A percentile compares a stretch with the other conserved stretches of the same genome.
phyloP scores from a whole-genome alignment of 2,329 filamentous ascomycete genomes.

The Cryphonectria radicalis region DNA sequence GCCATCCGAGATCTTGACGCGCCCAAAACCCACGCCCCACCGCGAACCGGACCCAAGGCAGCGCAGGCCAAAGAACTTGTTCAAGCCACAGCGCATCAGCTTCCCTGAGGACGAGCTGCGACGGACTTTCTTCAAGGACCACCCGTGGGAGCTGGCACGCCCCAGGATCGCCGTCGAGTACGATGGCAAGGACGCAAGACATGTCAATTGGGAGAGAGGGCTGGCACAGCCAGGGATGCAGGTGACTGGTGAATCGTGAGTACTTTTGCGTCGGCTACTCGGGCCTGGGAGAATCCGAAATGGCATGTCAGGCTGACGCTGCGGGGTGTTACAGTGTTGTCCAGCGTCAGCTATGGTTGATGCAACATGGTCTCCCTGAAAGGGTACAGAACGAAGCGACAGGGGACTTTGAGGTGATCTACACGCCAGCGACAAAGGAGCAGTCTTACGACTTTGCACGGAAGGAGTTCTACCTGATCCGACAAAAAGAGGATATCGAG shows the following conservation, averaged over 20 bases:
- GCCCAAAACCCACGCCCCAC: conserved; percentile 56
- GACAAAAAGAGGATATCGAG: conserved; percentile 82
- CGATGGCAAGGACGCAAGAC: conserved; percentile 79
- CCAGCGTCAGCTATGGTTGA: conserved; percentile 87
- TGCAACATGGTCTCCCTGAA: conserved; percentile 56
- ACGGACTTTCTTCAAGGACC: conserved; percentile 83
- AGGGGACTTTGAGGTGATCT: conserved; percentile 8
- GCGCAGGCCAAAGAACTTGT: conserved; percentile 74
- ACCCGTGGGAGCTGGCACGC: conserved; percentile 95
- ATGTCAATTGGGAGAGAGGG: conserved; percentile 77
- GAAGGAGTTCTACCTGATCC: conserved; percentile 85
- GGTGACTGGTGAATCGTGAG: conserved; percentile 83
- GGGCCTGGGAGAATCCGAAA: background rate
- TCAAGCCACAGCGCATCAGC: conserved; percentile 74
- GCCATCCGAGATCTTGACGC: conserved; percentile 61
- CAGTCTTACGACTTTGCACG: conserved; percentile 85
- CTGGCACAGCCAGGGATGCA: conserved; percentile 75
- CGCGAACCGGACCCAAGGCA: conserved; percentile 47
- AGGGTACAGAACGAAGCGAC: conserved; percentile 8
- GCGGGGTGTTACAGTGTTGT: conserved; percentile 68
- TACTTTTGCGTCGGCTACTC: conserved; percentile 4
- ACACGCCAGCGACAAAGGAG: conserved; percentile 56
- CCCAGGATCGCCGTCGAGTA: conserved; percentile 84
- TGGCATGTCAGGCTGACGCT: background rate
- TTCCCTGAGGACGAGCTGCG: conserved; percentile 87